Evolutionary conservation across 805 yeast genomes (phyloP).

Genomic region (Cyberlindnera americana): DNA sequence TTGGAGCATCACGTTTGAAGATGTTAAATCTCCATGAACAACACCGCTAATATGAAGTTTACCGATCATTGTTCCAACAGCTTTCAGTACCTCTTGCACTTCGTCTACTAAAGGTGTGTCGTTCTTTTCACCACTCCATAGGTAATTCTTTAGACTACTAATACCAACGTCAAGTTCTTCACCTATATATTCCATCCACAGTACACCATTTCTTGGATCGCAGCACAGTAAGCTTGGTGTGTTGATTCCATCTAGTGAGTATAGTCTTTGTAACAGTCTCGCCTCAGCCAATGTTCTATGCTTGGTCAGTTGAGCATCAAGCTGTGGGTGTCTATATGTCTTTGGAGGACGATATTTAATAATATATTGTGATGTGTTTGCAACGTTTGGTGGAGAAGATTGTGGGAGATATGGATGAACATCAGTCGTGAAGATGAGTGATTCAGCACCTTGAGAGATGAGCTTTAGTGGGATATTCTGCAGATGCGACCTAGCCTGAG

Average conservation of each 20-base stretch:
- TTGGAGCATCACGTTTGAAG: slow-evolving; percentile 72
- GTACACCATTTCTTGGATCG: slow-evolving; percentile 74
- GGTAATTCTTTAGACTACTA: slow-evolving; percentile 67
- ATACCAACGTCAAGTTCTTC: slow-evolving; percentile 45
- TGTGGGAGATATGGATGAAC: slow-evolving; percentile 63
- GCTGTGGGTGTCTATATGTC: slow-evolving; percentile 80
- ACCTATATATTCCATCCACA: slow-evolving; percentile 86
- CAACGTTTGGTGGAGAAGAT: slow-evolving; percentile 28
- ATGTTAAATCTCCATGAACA: slow-evolving; percentile 92
- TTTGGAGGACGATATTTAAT: slow-evolving; percentile 87
- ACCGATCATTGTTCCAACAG: slow-evolving; percentile 68
- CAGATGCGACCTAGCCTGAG: slow-evolving; percentile 39
- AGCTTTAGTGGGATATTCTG: slow-evolving; percentile 48
- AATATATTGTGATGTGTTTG: slow-evolving; percentile 42
- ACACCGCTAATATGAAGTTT: slow-evolving; percentile 70
- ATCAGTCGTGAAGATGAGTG: slow-evolving; percentile 62
- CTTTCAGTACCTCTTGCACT: slow-evolving; percentile 42
- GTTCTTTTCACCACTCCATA: slow-evolving; percentile 62
- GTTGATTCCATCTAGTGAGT: slow-evolving; percentile 43
- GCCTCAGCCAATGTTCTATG: slow-evolving; percentile 84
- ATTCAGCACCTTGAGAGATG: slow-evolving; percentile 90
- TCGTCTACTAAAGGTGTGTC: slow-evolving; percentile 34
- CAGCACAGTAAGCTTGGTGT: slow-evolving; percentile 73
- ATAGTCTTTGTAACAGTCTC: slow-evolving; percentile 61
- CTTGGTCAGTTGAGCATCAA: slow-evolving; percentile 74